phyloP scores from a whole-genome alignment of 345 rosid species.

The Linum lewisii region DNA sequence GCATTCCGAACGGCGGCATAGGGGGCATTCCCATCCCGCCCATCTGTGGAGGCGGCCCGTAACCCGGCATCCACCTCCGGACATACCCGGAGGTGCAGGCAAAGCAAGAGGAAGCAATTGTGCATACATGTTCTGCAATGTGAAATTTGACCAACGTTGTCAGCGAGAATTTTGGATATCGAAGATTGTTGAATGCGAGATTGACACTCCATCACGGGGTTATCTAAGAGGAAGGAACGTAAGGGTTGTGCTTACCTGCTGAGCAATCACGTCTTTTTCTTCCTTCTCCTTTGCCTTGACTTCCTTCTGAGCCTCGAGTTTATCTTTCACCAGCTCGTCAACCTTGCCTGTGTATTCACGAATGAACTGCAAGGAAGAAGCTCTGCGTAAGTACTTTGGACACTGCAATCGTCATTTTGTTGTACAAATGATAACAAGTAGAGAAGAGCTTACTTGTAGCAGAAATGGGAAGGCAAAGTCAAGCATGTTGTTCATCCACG shows the following conservation, averaged over 20 bases:
- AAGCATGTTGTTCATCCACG: conserved; percentile 87
- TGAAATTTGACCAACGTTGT: not conserved
- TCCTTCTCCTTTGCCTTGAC: conserved; percentile 62
- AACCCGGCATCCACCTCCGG: too few relatives aligned
- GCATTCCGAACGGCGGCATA: conserved; percentile 71
- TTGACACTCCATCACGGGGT: not conserved
- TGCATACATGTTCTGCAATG: conserved; percentile 80
- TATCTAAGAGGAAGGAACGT: not conserved
- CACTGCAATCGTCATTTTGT: not conserved
- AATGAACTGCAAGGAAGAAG: conserved; percentile 39
- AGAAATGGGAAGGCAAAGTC: conserved; percentile 81
- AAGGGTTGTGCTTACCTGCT: conserved; percentile 45
- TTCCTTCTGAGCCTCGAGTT: conserved; percentile 56
- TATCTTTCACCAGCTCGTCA: conserved; percentile 74
- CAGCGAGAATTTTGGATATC: not conserved
- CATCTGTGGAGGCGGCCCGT: conserved; percentile 38
- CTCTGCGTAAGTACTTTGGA: not conserved
- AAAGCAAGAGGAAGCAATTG: conserved; percentile 77
- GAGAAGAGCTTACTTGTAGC: conserved; percentile 12
- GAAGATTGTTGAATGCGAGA: not conserved
- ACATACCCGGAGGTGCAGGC: conserved; percentile 67
- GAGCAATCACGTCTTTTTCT: conserved; percentile 70
- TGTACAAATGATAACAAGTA: not conserved
- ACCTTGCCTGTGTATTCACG: conserved; percentile 75
- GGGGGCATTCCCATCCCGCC: conserved; percentile 68